A percentile compares a stretch with the other conserved stretches of the same genome.
Conservation (phyloP, 306 rosid species). For the Luffa acutangula region DNA sequence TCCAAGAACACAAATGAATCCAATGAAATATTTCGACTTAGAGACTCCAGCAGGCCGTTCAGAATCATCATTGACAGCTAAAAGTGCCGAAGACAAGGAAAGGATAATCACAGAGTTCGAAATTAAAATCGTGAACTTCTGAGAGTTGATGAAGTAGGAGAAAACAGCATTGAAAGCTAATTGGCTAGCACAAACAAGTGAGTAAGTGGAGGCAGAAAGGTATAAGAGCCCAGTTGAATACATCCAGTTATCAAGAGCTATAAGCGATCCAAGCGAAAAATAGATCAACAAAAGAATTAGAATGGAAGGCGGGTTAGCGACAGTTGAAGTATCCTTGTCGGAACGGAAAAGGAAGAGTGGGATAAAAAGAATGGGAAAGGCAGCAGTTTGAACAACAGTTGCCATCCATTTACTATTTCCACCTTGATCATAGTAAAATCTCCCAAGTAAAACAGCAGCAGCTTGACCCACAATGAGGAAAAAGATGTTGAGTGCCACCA, state of each 20-base stretch:
- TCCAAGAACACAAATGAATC: conserved; percentile 65
- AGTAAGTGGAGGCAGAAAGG: conserved; percentile 85
- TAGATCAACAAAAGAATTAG: conserved; percentile 29
- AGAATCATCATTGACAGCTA: conserved; percentile 61
- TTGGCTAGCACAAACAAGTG: conserved; percentile 76
- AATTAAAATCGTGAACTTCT: conserved; percentile 66
- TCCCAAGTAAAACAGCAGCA: conserved; percentile 75
- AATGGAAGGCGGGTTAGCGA: conserved; percentile 24
- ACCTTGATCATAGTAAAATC: conserved; percentile 80
- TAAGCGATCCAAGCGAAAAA: conserved; percentile 44
- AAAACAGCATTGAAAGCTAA: conserved; percentile 80
- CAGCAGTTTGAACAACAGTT: conserved; percentile 80
- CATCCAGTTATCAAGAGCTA: conserved; percentile 75
- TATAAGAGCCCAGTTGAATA: conserved; percentile 73
- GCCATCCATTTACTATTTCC: conserved; percentile 95
- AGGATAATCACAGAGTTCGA: conserved; percentile 58
- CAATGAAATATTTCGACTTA: conserved; percentile 29
- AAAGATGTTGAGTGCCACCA: conserved; percentile 46
- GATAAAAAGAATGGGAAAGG: conserved; percentile 55
- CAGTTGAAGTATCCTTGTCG: conserved; percentile 25
- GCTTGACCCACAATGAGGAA: conserved; percentile 73
- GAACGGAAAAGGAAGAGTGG: conserved; percentile 47
- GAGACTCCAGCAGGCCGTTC: conserved; percentile 40
- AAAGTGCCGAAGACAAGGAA: conserved; percentile 58
- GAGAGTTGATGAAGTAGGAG: conserved; percentile 75